Evolutionary conservation across 75 land plant species (phyloP), one percentile per base, ranked within the genome.

Genomic region (Cunninghamia lanceolata): DNA sequence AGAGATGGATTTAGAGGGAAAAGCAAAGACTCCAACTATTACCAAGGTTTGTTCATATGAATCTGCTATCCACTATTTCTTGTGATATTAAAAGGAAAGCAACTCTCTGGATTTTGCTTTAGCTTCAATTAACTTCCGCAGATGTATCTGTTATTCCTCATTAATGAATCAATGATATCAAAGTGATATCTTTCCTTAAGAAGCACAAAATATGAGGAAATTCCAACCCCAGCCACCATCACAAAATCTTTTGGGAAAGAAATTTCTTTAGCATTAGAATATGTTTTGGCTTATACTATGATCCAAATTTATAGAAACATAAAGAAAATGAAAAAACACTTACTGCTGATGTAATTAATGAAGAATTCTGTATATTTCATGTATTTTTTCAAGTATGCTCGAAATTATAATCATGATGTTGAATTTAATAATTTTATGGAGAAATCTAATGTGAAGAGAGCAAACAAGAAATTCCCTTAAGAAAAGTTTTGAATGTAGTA

Each of bases 21-120:
- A 84, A 86, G 1, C 32, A 42, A 86, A 78, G 38, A 21, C 56
- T 43, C 86, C 89, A 86, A 82, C 82, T 10, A 85, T 92, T 74
- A 88, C 90, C 16, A 92, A 94, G 95, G 95, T 94, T 89, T 54
- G 77, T 34, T 52, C 16, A 42, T 36, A 47, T 43, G 50, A 79
- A 42, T 43, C 25, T 2, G 2, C 30, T 43, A 43, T 9, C 8
- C 43, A 3, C 2, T 25, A 45, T 42, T 43, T 42, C 43, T 80
- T 80, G 11, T 80, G 46, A 43, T 80, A 39, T 45, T 28, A 11
- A 45, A 45, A 78, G 43, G 0, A 80, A 80, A 28, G 13, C 45
- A 10, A 21, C 9, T 39, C 30, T 45, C 45, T 80, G 28, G n/a
- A 17, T 80, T 45, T 80, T 21, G 6, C 40, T 80, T 11, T 21